Percentiles rank a stretch among this genome's conserved stretches.
These are phyloP conservation scores for Hypoxylon sp. DNA, from an alignment of 2,329 filamentous ascomycete genomes.

Conservation along the genomic window DNA sequence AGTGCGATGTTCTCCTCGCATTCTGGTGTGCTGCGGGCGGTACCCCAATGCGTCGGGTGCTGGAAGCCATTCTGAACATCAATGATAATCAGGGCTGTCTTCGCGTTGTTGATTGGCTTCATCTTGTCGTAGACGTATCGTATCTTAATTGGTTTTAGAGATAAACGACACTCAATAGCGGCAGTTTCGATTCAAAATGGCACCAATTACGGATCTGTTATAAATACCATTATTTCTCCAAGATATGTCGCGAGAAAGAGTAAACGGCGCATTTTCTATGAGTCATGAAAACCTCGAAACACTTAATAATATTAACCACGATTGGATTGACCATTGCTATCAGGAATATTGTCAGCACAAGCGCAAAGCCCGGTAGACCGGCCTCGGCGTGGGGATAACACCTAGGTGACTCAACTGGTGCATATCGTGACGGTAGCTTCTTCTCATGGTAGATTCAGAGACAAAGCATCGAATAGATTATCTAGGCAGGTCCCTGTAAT, in stretches of 20 bases:
- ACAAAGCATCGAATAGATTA: neutral
- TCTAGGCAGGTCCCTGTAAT: neutral
- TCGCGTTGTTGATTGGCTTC: constrained; percentile 44
- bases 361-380: neutral
- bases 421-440: neutral
- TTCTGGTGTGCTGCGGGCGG: constrained; percentile 59
- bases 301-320: neutral
- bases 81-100: constrained; percentile 62
- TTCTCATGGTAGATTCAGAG: neutral
- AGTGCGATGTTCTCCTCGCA: constrained; percentile 61
- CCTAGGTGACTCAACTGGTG: neutral
- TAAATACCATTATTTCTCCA: neutral
- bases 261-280: constrained; percentile 4
- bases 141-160: neutral
- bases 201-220: neutral
- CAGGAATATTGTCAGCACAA: neutral
- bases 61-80: constrained; percentile 63
- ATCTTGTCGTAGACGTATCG: constrained; percentile 32
- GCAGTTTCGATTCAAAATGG: neutral
- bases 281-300: constrained; percentile 13
- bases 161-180: neutral
- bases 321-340: neutral
- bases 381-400: neutral
- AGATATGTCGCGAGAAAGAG: neutral
- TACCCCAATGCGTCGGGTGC: constrained; percentile 52